These are phyloP conservation scores for Vaucheria bursata DNA, from an alignment of 352 stramenopile species.

Conservation along the genomic window DNA sequence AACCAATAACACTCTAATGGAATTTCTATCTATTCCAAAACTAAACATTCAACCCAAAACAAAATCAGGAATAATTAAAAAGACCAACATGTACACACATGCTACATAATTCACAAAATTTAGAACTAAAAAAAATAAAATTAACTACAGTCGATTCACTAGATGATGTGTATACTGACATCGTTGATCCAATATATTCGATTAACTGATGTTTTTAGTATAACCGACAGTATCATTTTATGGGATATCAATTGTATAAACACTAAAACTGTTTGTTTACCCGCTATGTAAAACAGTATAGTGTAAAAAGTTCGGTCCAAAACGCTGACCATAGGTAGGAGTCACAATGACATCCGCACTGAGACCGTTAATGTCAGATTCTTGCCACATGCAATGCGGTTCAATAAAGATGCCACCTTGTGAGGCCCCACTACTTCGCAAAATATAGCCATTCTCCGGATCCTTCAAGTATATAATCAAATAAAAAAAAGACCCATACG, in stretches of 20 bases:
- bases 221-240: no score
- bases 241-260: neutral
- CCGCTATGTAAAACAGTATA: slow-evolving; percentile 4
- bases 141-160: neutral
- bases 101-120: neutral
- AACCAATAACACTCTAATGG: no score
- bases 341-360: slow-evolving; percentile 3
- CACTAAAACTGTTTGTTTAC: neutral
- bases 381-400: slow-evolving; percentile 1
- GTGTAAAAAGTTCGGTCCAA: neutral
- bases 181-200: no score
- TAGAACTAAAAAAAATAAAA: neutral
- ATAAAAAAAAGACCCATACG: no score
- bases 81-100: neutral
- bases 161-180: neutral
- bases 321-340: neutral
- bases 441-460: neutral
- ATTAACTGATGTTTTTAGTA: no score
- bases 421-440: neutral
- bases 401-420: neutral
- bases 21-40: no score
- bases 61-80: neutral
- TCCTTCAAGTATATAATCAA: no score
- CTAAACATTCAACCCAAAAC: neutral
- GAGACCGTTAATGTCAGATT: neutral